These are phyloP conservation scores for Suhomyces bribrorum DNA, from an alignment of 1,139 yeast genomes.

Conservation along the genomic window DNA sequence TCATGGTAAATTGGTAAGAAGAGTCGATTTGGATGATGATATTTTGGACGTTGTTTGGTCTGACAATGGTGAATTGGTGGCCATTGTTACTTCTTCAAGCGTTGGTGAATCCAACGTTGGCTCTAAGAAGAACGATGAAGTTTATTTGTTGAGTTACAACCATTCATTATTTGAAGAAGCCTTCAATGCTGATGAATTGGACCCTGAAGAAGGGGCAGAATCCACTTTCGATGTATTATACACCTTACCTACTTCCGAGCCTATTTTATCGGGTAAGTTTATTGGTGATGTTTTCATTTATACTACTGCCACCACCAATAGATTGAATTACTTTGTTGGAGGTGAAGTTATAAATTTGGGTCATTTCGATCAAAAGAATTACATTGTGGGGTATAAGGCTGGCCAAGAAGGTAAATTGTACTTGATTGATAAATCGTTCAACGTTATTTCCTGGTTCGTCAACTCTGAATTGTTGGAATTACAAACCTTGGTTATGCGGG, in stretches of 20 bases:
- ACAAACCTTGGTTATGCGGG: constrained; percentile 93
- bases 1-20: constrained; percentile 75
- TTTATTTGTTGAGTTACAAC: constrained; percentile 79
- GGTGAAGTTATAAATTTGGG: constrained; percentile 90
- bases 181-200: constrained; percentile 55
- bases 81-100: constrained; percentile 60
- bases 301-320: constrained; percentile 76
- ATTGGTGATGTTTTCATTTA: constrained; percentile 95
- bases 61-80: constrained; percentile 85
- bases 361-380: constrained; percentile 88
- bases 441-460: constrained; percentile 77
- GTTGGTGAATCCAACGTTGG: constrained; percentile 16
- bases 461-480: constrained; percentile 87
- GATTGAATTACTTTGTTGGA: constrained; percentile 93
- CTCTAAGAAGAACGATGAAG: constrained; percentile 51
- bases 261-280: constrained; percentile 88
- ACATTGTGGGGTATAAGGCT: constrained; percentile 84
- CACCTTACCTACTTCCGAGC: constrained; percentile 70
- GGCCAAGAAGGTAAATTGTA: constrained; percentile 82
- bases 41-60: constrained; percentile 88
- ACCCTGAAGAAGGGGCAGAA: constrained; percentile 86
- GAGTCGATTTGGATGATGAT: constrained; percentile 73
- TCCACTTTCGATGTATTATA: constrained; percentile 80
- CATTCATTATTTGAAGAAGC: constrained; percentile 68
- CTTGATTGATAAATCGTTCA: constrained; percentile 86